Conservation (phyloP, 345 rosid species). For the Populus pruinosa region DNA sequence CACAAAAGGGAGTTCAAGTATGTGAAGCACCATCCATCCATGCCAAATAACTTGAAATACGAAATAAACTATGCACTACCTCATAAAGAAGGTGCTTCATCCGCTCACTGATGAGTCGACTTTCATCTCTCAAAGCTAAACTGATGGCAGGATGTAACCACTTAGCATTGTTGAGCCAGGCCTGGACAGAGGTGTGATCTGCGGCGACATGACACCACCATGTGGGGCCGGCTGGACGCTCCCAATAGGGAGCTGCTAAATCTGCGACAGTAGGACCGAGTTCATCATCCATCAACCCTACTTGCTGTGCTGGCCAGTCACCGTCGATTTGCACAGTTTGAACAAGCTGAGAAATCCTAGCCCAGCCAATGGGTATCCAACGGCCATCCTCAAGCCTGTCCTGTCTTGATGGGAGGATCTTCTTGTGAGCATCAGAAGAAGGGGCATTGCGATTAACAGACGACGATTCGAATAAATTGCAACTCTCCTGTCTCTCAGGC, state of each 20-base stretch:
- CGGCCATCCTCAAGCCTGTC: constrained; percentile 58
- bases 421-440: constrained; percentile 38
- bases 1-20: neutral
- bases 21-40: neutral
- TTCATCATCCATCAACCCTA: constrained; percentile 52
- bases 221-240: constrained; percentile 72
- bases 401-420: constrained; percentile 31
- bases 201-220: constrained; percentile 98
- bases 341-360: constrained; percentile 66
- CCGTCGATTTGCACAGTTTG: constrained; percentile 63
- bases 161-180: constrained; percentile 73
- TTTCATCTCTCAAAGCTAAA: constrained; percentile 83
- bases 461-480: constrained; percentile 28
- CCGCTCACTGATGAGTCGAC: constrained; percentile 80
- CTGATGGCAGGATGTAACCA: constrained; percentile 98
- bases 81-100: constrained; percentile 92
- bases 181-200: constrained; percentile 47
- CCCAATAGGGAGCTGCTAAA: constrained; percentile 96
- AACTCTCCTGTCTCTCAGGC: constrained; percentile 18
- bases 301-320: constrained; percentile 53
- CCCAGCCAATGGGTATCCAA: constrained; percentile 96
- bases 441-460: constrained; percentile 22
- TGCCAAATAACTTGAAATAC: neutral
- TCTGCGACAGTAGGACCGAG: constrained; percentile 75
- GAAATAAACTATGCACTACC: constrained; percentile 32